Percentiles rank a stretch among this genome's conserved stretches.
Conservation (phyloP, 352 stramenopile genomes). For the Aphanomyces invadans region DNA sequence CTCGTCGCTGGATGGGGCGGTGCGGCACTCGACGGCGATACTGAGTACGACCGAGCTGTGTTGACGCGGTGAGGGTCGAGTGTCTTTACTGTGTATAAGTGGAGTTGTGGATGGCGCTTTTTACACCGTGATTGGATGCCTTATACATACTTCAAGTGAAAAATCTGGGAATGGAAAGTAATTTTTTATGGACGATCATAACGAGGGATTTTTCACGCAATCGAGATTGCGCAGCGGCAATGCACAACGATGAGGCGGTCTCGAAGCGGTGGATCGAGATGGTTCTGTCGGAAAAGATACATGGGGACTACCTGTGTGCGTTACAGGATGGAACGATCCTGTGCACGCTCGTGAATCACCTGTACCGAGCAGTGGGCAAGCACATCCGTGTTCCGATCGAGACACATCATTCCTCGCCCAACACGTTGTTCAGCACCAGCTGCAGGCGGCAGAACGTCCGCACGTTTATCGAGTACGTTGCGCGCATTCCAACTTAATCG, state of each 20-base stretch:
- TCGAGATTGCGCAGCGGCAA: neutral
- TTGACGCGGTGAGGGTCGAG: no score
- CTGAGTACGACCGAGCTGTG: no score
- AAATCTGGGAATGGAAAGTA: no score
- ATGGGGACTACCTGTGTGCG: constrained; percentile 37
- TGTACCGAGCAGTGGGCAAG: constrained; percentile 71
- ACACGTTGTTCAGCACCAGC: constrained; percentile 22
- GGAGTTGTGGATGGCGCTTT: no score
- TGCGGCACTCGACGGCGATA: no score
- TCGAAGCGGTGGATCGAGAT: constrained; percentile 83
- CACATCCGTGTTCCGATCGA: constrained; percentile 24
- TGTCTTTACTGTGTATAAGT: no score
- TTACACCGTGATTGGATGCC: no score
- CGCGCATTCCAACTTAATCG: neutral
- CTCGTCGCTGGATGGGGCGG: no score
- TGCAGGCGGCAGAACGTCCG: constrained; percentile 41
- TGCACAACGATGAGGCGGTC: constrained; percentile 35
- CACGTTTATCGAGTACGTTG: constrained; percentile 56
- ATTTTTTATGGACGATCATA: neutral
- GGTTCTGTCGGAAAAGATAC: constrained; percentile 74
- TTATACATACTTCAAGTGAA: neutral
- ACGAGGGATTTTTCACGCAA: neutral
- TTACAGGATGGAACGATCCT: constrained; percentile 57
- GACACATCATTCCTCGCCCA: neutral
- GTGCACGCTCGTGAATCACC: constrained; percentile 57